A percentile compares a stretch with the other conserved stretches of the same genome.
Evolutionary conservation across 1,139 yeast genomes (phyloP).

Genomic region (Magnusiomyces magnusii): DNA sequence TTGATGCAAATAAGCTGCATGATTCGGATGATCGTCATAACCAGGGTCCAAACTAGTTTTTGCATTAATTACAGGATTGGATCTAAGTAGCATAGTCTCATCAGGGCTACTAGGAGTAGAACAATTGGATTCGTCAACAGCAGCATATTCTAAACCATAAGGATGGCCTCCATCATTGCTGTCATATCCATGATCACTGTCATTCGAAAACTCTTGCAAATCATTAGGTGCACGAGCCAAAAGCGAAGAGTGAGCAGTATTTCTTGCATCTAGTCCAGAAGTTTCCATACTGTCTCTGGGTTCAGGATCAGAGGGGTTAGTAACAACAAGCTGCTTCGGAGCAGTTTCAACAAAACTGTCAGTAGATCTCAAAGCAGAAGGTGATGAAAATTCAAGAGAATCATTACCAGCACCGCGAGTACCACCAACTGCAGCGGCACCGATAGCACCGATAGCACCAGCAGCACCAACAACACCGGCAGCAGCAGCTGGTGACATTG

Average conservation of each 20-base stretch:
- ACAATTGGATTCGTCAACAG: neutral
- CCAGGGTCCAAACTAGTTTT: too few species aligned
- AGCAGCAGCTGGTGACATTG: neutral
- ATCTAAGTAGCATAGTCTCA: too few species aligned
- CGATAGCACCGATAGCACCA: neutral
- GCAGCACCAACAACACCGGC: neutral
- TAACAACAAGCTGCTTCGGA: neutral
- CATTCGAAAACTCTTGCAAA: neutral
- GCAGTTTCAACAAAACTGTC: neutral
- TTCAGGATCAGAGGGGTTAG: neutral
- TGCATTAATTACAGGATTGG: too few species aligned
- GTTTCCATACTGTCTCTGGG: neutral
- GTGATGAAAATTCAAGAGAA: neutral
- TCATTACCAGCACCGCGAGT: neutral
- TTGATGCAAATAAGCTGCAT: slow-evolving; percentile 10
- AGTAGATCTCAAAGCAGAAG: neutral
- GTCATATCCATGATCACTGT: slow-evolving; percentile 2
- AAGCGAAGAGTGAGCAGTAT: neutral
- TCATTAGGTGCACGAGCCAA: neutral
- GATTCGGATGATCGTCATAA: too few species aligned
- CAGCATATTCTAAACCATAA: too few species aligned
- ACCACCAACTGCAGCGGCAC: neutral
- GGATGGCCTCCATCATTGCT: slow-evolving; percentile 1
- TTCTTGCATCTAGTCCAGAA: neutral
- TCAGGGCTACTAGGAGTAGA: neutral